Percentiles rank a stretch among this genome's conserved stretches.
phyloP scores from a whole-genome alignment of 225 moss, liverwort and hornwort genomes.

The Antitrichia curtipendula region DNA sequence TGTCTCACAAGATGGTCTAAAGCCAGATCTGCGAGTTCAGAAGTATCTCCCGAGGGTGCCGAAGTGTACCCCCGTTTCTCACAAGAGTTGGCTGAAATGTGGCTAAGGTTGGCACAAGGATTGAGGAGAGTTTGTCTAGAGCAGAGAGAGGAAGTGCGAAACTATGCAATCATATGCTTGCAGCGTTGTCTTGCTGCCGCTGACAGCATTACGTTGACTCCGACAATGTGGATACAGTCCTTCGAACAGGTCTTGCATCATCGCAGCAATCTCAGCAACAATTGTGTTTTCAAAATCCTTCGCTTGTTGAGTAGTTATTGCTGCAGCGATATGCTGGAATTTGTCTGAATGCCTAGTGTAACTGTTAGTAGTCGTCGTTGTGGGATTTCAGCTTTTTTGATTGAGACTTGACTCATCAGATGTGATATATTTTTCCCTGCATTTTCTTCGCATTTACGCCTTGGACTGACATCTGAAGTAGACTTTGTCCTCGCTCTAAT shows the following conservation, averaged over 20 bases:
- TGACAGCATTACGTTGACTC: conserved; percentile 66
- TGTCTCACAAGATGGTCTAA: conserved; percentile 86
- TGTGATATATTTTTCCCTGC: not conserved
- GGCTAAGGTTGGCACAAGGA: conserved; percentile 88
- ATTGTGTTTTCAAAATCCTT: not conserved
- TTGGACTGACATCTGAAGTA: not conserved
- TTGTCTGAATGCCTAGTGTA: not conserved
- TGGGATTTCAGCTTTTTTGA: not conserved
- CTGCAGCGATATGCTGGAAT: not conserved
- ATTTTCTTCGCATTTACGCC: not conserved
- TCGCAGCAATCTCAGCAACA: not conserved
- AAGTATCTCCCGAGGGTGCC: conserved; percentile 4
- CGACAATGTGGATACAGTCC: conserved; percentile 71
- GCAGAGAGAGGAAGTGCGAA: conserved; percentile 95
- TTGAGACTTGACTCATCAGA: not conserved
- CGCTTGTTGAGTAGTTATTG: not conserved
- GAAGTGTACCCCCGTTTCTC: conserved; percentile 51
- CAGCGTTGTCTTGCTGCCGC: conserved; percentile 85
- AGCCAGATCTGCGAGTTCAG: conserved; percentile 19
- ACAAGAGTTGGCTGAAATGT: conserved; percentile 94
- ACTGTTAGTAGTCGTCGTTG: not conserved
- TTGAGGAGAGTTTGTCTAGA: conserved; percentile 84
- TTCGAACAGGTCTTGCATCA: conserved; percentile 71
- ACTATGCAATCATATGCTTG: conserved; percentile 80
- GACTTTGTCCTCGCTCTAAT: not conserved